Evolutionary conservation across 1,139 yeast genomes (phyloP), one percentile per base, ranked within the genome.

Genomic region (Candida anutae): DNA sequence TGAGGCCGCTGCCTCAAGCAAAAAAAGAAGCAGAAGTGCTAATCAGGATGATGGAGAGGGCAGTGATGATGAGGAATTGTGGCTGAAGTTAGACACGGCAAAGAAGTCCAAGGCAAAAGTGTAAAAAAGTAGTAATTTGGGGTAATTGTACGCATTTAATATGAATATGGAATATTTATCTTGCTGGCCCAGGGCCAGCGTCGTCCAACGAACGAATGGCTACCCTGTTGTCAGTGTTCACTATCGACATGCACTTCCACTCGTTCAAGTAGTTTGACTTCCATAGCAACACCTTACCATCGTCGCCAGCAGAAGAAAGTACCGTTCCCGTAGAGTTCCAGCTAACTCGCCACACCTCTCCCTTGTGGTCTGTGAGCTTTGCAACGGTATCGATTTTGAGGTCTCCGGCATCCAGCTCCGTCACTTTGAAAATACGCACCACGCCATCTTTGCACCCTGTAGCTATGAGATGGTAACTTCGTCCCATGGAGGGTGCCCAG

Each of bases 401-500:
- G 18, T 54, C 66, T 4, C 58, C 58, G 30, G 40, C 43, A 29
- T 43, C 33, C 32, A 40, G 46, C 50, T 53, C 82, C 62, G 27
- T 65, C 3, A 87, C 66, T 52, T 81, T 83, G 62, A 80, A 88
- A 3, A 90, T 80, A 30, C 97, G 69, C 13, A 90, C 88, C 45
- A 65, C 77, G 0, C 97, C 98, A 52, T 90, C 98, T 51, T 87
- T 87, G 49, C 95, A 85, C 3, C 94, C 98, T 0, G 97, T 88
- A 1, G 98, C 98, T 25, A 90, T 69, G 28, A 87, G 59, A 45
- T 90, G 95, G 50, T 77, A 83, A 35, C 79, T 77, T 39, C 95
- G 65, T 2, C 97, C 98, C 81, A 88, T 84, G 0, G 94, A 77
- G 5, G 97, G 96, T 0, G 97, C 98, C 98, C 98, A 90, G 26